These are phyloP conservation scores for Leishmania amazonensis DNA, from an alignment of 208 protist species.

Conservation along the genomic window DNA sequence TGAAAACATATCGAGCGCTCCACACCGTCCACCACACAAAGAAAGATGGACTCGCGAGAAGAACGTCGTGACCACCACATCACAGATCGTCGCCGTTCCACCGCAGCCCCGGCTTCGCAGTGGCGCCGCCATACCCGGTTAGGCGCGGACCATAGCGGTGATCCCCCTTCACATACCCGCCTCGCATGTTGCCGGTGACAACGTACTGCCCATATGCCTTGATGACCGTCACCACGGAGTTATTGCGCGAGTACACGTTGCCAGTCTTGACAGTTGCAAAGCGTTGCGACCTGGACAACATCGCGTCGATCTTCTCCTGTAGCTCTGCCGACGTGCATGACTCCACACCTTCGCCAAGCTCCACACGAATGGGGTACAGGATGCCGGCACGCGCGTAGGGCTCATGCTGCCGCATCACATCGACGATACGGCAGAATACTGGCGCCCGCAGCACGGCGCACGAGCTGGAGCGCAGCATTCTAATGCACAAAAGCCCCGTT, in stretches of 20 bases:
- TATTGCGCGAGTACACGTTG: conserved; percentile 70
- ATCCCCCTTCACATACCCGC: conserved; percentile 85
- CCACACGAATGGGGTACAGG: conserved; percentile 81
- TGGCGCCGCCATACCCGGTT: conserved; percentile 85
- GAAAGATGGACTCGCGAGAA: neutral
- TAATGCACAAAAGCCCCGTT: neutral
- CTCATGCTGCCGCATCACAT: conserved; percentile 70
- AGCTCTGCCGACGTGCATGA: conserved; percentile 59
- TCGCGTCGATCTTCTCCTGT: conserved; percentile 65
- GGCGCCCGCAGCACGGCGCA: conserved; percentile 31
- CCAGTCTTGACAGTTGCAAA: conserved; percentile 79
- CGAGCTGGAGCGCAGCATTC: conserved; percentile 19
- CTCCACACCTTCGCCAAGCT: conserved; percentile 72
- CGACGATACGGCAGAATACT: conserved; percentile 86
- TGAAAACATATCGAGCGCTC: neutral
- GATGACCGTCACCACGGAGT: conserved; percentile 56
- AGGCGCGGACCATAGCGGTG: conserved; percentile 82
- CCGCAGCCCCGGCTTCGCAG: conserved; percentile 74
- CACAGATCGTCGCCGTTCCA: conserved; percentile 89
- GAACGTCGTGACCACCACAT: neutral
- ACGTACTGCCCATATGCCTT: conserved; percentile 79
- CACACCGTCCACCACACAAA: neutral
- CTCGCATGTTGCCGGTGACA: conserved; percentile 86
- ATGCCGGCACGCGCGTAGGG: conserved; percentile 66
- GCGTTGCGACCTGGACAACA: conserved; percentile 68